Conservation (phyloP, 192 early-diverging fungal species). For the Diversispora eburnea region DNA sequence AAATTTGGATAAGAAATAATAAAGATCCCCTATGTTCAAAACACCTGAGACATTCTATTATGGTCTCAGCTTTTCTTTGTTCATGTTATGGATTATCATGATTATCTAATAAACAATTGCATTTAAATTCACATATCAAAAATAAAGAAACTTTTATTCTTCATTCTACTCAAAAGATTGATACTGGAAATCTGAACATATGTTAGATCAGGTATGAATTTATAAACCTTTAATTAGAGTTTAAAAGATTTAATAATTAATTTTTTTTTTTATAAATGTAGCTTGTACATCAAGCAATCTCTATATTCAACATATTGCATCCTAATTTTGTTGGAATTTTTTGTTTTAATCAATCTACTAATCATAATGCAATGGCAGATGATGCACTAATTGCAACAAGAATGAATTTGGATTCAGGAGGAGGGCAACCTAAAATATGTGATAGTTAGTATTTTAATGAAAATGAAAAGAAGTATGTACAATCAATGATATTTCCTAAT, state of each 20-base stretch:
- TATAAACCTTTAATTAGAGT: not conserved
- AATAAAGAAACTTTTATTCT: not conserved
- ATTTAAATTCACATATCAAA: not conserved
- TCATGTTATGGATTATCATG: constrained; percentile 19
- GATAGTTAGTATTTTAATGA: constrained; percentile 12
- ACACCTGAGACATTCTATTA: constrained; percentile 15
- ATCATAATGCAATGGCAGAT: constrained; percentile 28
- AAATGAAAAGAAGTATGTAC: not conserved
- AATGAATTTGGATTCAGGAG: constrained; percentile 30
- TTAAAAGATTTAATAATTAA: not conserved
- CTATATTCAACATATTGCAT: constrained; percentile 29
- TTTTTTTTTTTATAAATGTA: not conserved
- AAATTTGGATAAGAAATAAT: constrained; percentile 20
- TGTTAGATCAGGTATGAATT: not conserved
- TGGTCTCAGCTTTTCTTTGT: constrained; percentile 28
- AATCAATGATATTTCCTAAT: constrained; percentile 32
- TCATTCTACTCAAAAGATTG: not conserved
- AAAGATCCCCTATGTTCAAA: constrained; percentile 8
- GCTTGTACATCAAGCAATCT: constrained; percentile 15
- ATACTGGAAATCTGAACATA: constrained; percentile 8
- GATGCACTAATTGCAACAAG: constrained; percentile 31
- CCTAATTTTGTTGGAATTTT: constrained; percentile 24
- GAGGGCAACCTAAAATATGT: constrained; percentile 20
- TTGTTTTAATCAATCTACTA: constrained; percentile 33
- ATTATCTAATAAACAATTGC: not conserved